These are phyloP conservation scores for Suhomyces vadensis DNA, from an alignment of 805 yeast species.

Conservation along the genomic window DNA sequence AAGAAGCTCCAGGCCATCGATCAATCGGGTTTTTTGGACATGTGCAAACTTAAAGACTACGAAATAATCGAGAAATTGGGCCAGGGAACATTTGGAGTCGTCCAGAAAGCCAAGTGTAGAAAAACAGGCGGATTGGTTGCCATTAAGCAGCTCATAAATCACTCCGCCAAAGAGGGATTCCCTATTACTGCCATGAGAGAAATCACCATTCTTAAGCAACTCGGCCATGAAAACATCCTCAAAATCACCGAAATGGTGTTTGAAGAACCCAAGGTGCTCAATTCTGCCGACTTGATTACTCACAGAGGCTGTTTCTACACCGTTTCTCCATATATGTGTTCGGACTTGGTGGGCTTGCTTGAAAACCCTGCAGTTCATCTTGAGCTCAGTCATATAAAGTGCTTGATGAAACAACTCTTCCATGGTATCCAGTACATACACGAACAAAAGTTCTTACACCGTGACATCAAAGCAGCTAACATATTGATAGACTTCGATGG, in stretches of 20 bases:
- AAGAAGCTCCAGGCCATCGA: slow-evolving; percentile 4
- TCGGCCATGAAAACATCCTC: slow-evolving; percentile 70
- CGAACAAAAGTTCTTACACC: slow-evolving; percentile 57
- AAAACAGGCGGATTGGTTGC: slow-evolving; percentile 72
- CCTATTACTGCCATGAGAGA: slow-evolving; percentile 96
- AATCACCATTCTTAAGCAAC: slow-evolving; percentile 72
- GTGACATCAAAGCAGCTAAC: slow-evolving; percentile 97
- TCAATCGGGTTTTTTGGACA: slow-evolving; percentile 24
- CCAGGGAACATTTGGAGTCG: slow-evolving; percentile 63
- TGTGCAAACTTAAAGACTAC: slow-evolving; percentile 34
- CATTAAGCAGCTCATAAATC: slow-evolving; percentile 78
- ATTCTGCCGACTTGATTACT: slow-evolving; percentile 35
- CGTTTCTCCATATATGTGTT: slow-evolving; percentile 89
- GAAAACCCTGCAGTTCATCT: slow-evolving; percentile 73
- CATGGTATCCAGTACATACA: slow-evolving; percentile 84
- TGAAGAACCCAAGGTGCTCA: slow-evolving; percentile 30
- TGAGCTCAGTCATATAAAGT: slow-evolving; percentile 70
- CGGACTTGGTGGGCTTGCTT: slow-evolving; percentile 86
- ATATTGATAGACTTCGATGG: slow-evolving; percentile 79
- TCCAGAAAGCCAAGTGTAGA: slow-evolving; percentile 68
- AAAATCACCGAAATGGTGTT: slow-evolving; percentile 79
- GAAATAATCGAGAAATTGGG: slow-evolving; percentile 41
- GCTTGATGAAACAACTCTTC: slow-evolving; percentile 75
- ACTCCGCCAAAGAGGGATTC: slow-evolving; percentile 75
- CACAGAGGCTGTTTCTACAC: slow-evolving; percentile 65